phyloP scores from a whole-genome alignment of 225 moss, liverwort and hornwort species.

The Marchantia paleacea region DNA sequence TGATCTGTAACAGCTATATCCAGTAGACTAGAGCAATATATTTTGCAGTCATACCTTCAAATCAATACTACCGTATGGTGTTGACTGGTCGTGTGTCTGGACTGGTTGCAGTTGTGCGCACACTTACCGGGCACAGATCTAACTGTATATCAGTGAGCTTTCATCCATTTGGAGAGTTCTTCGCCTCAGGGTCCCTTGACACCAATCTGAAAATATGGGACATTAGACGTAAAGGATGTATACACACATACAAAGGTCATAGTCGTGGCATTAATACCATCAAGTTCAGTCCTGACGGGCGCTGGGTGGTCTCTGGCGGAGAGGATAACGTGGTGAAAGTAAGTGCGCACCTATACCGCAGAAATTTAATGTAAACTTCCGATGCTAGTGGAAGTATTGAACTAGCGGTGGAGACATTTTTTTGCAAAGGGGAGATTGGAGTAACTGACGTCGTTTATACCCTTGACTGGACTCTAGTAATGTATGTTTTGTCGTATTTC shows the following conservation, averaged over 20 bases:
- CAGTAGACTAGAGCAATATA: neutral
- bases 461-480: neutral
- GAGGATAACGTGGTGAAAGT: constrained; percentile 97
- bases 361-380: neutral
- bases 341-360: constrained; percentile 20
- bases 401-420: neutral
- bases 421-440: neutral
- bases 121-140: constrained; percentile 97
- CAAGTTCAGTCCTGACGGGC: constrained; percentile 97
- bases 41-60: neutral
- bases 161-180: constrained; percentile 98
- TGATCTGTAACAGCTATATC: neutral
- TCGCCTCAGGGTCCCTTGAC: constrained; percentile 96
- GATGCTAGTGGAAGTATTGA: neutral
- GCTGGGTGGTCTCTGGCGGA: constrained; percentile 99
- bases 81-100: constrained; percentile 11
- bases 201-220: constrained; percentile 99
- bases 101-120: constrained; percentile 82
- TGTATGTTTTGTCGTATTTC: constrained; percentile 20
- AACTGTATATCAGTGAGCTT: constrained; percentile 99
- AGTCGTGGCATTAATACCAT: constrained; percentile 90
- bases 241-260: constrained; percentile 98
- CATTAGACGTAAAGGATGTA: constrained; percentile 91
- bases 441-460: neutral
- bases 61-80: neutral